Evolutionary conservation across 345 rosid species (phyloP), one percentile per base, ranked within the genome.

Genomic region (Arabis alpina): DNA sequence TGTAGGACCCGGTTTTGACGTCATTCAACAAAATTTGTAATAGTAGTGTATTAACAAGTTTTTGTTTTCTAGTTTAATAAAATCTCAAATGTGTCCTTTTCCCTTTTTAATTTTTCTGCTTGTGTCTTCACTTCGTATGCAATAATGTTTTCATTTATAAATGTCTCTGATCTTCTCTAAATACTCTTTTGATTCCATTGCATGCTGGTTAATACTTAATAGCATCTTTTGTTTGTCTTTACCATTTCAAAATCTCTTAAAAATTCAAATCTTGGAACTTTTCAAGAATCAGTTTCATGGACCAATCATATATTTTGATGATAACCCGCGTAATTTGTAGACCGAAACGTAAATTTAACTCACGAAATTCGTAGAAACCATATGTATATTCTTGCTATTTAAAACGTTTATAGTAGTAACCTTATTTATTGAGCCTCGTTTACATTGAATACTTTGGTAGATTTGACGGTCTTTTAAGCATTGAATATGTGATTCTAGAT

Each of bases 141-240:
- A 55, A 49, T 72, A 37, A 64, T 72, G 71, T 58, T 64, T 64
- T 47, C 71, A 56, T 72, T 55, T 64, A 64, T 72, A 47, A 19
- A 12, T 72, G 6, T 55, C 64, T 63, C 30, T 28, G 23, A 62
- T 72, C 40, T 14, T 41, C 50, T 44, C 50, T 47, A 64, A 62
- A 55, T 54, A 72, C 62, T 54, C 13, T 61, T 54, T 34, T 63
- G 19, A 63, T 72, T 53, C 27, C 48, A 71, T 53, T 71, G 48
- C 55, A 32, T 62, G 62, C 30, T 43, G 40, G 53, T 71, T 44
- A 62, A 72, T 62, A 14, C 44, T 71, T 44, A 62, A 72, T 62
- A 14, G 10, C n/a, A 28, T 47, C 6, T 61, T 24, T 28, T 41
- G 53, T 53, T 16, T 62, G 34, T 61, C 69, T 42, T 10, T 8